Conservation (phyloP, 106 monocot species). For the Agapanthus africanus region DNA sequence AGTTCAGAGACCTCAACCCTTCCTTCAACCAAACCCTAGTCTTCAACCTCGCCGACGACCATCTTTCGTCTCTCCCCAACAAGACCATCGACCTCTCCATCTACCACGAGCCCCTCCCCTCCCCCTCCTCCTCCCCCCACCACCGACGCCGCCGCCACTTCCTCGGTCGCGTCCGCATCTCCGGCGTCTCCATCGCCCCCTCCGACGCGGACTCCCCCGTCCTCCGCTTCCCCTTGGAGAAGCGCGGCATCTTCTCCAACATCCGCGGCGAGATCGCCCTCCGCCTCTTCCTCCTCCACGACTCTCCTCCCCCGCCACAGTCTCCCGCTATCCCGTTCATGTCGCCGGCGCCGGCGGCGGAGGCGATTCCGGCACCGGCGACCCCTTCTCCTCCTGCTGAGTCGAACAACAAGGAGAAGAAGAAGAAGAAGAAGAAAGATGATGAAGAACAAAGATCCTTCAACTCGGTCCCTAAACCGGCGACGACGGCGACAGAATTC, state of each 20-base stretch:
- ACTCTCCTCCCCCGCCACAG: neutral
- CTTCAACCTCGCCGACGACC: slow-evolving; percentile 58
- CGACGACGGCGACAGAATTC: neutral
- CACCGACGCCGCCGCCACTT: slow-evolving; percentile 33
- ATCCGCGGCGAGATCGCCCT: slow-evolving; percentile 74
- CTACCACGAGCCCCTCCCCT: slow-evolving; percentile 41
- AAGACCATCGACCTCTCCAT: slow-evolving; percentile 54
- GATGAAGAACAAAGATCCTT: slow-evolving; percentile 9
- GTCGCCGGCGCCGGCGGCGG: neutral
- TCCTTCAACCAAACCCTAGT: slow-evolving; percentile 65
- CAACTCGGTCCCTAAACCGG: slow-evolving; percentile 21
- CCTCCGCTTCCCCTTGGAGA: slow-evolving; percentile 76
- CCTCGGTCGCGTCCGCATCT: slow-evolving; percentile 73
- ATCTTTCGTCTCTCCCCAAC: slow-evolving; percentile 4
- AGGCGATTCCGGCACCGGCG: neutral
- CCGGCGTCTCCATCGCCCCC: slow-evolving; percentile 44
- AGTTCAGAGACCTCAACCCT: slow-evolving; percentile 55
- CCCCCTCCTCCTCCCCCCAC: too few relatives aligned
- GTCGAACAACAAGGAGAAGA: too few relatives aligned
- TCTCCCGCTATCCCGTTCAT: neutral
- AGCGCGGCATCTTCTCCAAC: slow-evolving; percentile 83
- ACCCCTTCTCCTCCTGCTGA: too few relatives aligned
- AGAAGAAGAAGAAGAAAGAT: slow-evolving; percentile 21
- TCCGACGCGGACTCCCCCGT: slow-evolving; percentile 23
- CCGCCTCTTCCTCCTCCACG: slow-evolving; percentile 34